phyloP scores from a whole-genome alignment of 768 basidiomycete species.

The Lactarius quietus region DNA sequence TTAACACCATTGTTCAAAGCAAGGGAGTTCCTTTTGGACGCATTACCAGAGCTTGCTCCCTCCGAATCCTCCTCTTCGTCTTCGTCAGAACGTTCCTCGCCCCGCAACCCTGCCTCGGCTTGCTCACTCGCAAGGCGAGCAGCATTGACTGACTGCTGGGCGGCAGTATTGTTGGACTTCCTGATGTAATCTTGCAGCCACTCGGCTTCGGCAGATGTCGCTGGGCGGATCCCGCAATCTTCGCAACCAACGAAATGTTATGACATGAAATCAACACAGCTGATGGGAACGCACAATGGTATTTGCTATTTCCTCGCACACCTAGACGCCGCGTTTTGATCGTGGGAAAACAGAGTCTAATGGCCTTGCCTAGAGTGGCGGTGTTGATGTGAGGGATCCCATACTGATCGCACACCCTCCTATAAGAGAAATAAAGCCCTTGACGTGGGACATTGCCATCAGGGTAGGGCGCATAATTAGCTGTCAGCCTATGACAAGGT shows the following conservation, averaged over 20 bases:
- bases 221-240: constrained; percentile 92
- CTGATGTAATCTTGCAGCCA: constrained; percentile 91
- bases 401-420: constrained; percentile 87
- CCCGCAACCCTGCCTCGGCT: constrained; percentile 52
- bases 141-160: constrained; percentile 71
- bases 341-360: constrained; percentile 87
- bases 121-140: constrained; percentile 68
- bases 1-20: constrained; percentile 62
- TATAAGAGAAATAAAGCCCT: constrained; percentile 91
- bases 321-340: constrained; percentile 94
- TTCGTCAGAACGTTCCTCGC: constrained; percentile 74
- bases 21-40: constrained; percentile 73
- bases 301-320: constrained; percentile 93
- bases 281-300: constrained; percentile 71
- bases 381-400: constrained; percentile 94
- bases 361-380: constrained; percentile 92
- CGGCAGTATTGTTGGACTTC: constrained; percentile 84
- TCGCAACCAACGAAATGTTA: constrained; percentile 30
- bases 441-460: constrained; percentile 93
- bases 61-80: constrained; percentile 88
- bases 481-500: constrained; percentile 59
- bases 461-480: constrained; percentile 87
- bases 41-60: constrained; percentile 55
- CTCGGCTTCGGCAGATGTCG: constrained; percentile 87
- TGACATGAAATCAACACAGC: constrained; percentile 27